phyloP scores from a whole-genome alignment of 345 rosid species.

The Carallia brachiata region DNA sequence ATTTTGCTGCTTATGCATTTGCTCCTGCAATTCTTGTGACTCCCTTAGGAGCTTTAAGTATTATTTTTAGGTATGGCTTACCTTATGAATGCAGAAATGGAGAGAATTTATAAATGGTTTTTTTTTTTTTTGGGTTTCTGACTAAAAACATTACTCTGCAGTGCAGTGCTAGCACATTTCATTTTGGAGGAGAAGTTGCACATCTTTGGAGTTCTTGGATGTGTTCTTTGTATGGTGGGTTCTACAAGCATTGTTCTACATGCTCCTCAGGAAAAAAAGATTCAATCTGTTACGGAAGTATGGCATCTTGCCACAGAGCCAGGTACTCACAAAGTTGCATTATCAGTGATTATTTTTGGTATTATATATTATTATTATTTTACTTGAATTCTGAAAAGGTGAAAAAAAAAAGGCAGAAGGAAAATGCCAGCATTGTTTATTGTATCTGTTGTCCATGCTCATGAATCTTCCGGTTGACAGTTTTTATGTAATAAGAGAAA shows the following conservation, averaged over 20 bases:
- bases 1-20: slow-evolving; percentile 92
- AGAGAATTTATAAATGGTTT: neutral
- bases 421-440: no score
- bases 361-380: neutral
- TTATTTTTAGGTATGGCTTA: slow-evolving; percentile 75
- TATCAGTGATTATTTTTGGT: neutral
- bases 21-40: slow-evolving; percentile 98
- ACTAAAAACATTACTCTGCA: slow-evolving; percentile 46
- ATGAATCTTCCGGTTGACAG: no score
- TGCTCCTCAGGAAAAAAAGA: slow-evolving; percentile 71
- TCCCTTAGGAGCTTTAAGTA: slow-evolving; percentile 93
- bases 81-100: neutral
- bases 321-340: slow-evolving; percentile 35
- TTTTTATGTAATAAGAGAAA: no score
- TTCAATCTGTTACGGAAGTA: slow-evolving; percentile 72
- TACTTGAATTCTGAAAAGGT: neutral
- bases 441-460: no score
- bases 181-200: slow-evolving; percentile 78
- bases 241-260: slow-evolving; percentile 81
- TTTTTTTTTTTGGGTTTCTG: slow-evolving; percentile 10
- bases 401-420: no score
- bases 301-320: slow-evolving; percentile 88
- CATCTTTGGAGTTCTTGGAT: slow-evolving; percentile 78
- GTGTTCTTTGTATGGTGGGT: slow-evolving; percentile 82
- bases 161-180: slow-evolving; percentile 93